These are phyloP conservation scores for Proliferodiscus dingleyae DNA, from an alignment of 2,329 filamentous ascomycete genomes.

Conservation along the genomic window DNA sequence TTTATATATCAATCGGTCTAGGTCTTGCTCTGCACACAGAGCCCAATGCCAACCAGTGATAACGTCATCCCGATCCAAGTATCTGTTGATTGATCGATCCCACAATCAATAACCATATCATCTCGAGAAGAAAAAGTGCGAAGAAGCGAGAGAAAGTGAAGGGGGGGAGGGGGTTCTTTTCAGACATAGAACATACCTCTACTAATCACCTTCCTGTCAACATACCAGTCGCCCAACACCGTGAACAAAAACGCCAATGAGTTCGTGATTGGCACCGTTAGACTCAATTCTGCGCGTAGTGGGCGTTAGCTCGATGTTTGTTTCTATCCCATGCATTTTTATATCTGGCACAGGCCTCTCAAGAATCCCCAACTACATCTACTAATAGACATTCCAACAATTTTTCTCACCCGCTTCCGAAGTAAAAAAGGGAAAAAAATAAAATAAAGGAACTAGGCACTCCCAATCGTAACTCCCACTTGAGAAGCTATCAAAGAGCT, in stretches of 20 bases:
- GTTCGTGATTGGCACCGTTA: conserved; percentile 93
- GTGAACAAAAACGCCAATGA: conserved; percentile 95
- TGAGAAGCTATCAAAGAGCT: no score
- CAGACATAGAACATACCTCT: conserved; percentile 68
- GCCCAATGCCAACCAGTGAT: conserved; percentile 72
- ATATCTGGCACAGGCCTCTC: not conserved
- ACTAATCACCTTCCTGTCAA: conserved; percentile 85
- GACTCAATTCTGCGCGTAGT: conserved; percentile 64
- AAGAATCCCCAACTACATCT: not conserved
- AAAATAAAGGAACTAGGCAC: no score
- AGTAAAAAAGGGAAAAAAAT: no score
- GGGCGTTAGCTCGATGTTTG: not conserved
- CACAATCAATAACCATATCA: no score
- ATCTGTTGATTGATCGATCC: conserved; percentile 45
- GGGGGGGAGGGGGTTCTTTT: no score
- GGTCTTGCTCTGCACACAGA: conserved; percentile 73
- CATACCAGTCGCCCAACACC: conserved; percentile 90
- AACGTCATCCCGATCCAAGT: conserved; percentile 79
- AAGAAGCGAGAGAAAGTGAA: no score
- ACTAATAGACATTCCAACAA: not conserved
- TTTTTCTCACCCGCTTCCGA: no score
- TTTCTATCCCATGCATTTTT: conserved; percentile 2
- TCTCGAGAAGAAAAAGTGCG: no score
- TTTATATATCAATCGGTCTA: conserved; percentile 4
- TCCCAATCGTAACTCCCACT: no score